Base-by-base conservation (phyloP, 106 monocot genomes). In the Phalaenopsis aphrodite region DNA sequence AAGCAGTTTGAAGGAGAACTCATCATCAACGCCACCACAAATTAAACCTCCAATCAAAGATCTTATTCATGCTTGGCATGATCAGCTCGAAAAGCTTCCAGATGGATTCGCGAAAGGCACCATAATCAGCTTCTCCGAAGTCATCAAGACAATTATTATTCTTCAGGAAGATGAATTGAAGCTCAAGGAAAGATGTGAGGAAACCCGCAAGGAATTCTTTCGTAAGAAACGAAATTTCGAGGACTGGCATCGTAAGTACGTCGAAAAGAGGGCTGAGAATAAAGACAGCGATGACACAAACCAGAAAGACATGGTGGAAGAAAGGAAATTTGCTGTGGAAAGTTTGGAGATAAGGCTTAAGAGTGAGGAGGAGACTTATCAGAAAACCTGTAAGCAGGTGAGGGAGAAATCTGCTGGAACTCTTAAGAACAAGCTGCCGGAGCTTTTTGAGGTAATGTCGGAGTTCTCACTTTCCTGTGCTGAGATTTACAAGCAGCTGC, bases 151-250 rank as follows among this genome's bases (percentile, higher is more conserved):
- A 0, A 89, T 98, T 36, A 39, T 83, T 2, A 15, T 81, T 5
- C 83, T 85, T 58, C 98, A 98, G 81, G 48, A 88, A 1, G 94
- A 98, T 5, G 98, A 98, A 76, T 68, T 90, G 64, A 91, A 87
- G 42, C 82, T 79, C 65, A 91, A 86, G 76, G 91, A 87, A 41
- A 89, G 76, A 74, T 92, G 89, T 8, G 89, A 92, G 45, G 88
- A 89, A 0, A 75, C 74, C 9, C 78, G 66, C 5, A 94, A 80
- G 82, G 91, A 90, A 42, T 85, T 75, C 19, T 16, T 52, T 0
- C 77, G 81, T 72, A 94, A 87, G 79, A 42, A 39, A 4, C 84
- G 81, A 24, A 80, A 84, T 45, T 92, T 92, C 69, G 84, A 89
- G n/a, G 92, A 94, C 37, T 98, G 98, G 98, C 56, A 68, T 78